Evolutionary conservation across 2,329 filamentous ascomycete species (phyloP), one percentile per base, ranked within the genome.

Genomic region (Fusarium paranaense): DNA sequence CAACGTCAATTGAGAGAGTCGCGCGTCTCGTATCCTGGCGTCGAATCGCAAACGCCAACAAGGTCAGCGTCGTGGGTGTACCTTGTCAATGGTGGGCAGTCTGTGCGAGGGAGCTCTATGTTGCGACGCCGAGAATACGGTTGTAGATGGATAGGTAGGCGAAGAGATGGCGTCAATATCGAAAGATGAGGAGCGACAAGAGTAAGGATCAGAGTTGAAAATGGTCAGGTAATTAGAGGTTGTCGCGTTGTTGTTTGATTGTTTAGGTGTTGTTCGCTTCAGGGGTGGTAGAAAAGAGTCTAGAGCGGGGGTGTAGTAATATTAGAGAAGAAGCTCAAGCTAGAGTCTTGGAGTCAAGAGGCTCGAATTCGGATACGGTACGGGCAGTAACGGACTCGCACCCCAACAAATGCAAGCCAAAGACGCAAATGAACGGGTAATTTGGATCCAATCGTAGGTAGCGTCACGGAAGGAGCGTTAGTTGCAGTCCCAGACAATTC

Each of bases 231-330:
- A 74, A 74, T 74, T 74, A 66, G 71, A 64, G 63, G 66, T 75
- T 61, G 69, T 62, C 54, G 64, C 59, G 69, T 62, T 65, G 62
- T 58, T 69, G 62, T 47, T 47, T 47, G 42, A 47, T 47, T 47
- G 14, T 47, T 47, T 47, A 47, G 42, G 60, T 42, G 61, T 61
- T n/a, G 54, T 52, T 50, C 64, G 66, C 59, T 73, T 74, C 73
- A 75, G 73, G 73, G 73, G 73, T 75, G 70, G 66, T 52, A 22
- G 62, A 66, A 63, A 66, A 72, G 68, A 45, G 47, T 73, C 70
- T 47, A 56, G 72, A 75, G 72, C 69, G 73, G 73, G 72, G 70
- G 73, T 75, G 72, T 64, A 70, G 59, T 75, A 70, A 54, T n/a
- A 52, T 52, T 35, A 42, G 20, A 42, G 20, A 20, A 25, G 47